A percentile compares a stretch with the other conserved stretches of the same genome.
These are phyloP conservation scores for Fusarium stilboides DNA, from an alignment of 2,329 filamentous ascomycete genomes.

Conservation along the genomic window DNA sequence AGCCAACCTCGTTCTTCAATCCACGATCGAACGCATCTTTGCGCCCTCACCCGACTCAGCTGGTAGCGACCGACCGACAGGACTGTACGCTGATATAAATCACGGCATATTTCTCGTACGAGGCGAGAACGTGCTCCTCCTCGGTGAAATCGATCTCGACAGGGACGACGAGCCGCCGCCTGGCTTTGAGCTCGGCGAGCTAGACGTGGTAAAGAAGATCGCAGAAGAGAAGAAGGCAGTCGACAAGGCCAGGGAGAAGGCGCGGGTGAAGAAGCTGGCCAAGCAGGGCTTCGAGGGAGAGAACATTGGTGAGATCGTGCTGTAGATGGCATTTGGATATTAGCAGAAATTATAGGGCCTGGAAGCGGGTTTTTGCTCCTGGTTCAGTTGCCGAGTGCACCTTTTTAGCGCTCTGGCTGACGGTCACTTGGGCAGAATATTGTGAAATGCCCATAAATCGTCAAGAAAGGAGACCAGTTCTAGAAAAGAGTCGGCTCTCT, in stretches of 20 bases:
- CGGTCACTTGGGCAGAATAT: conserved; percentile 69
- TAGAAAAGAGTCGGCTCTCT: conserved; percentile 14
- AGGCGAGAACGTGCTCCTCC: conserved; percentile 95
- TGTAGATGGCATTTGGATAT: conserved; percentile 59
- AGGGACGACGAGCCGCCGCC: conserved; percentile 91
- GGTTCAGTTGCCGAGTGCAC: conserved; percentile 9
- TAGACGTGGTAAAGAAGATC: conserved; percentile 78
- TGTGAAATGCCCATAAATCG: conserved; percentile 69
- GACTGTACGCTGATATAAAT: conserved; percentile 85
- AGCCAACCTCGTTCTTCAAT: conserved; percentile 97
- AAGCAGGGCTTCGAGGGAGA: conserved; percentile 91
- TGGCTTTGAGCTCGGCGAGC: conserved; percentile 76
- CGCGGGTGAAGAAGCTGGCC: conserved; percentile 77
- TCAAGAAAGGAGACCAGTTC: conserved; percentile 19
- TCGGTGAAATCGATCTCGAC: conserved; percentile 97
- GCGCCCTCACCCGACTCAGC: conserved; percentile 65
- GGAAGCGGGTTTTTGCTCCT: conserved; percentile 11
- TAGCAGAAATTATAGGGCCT: conserved; percentile 23
- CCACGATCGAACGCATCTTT: conserved; percentile 91
- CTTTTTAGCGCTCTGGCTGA: conserved; percentile 41
- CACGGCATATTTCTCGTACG: conserved; percentile 92
- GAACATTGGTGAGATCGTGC: conserved; percentile 80
- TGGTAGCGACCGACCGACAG: conserved; percentile 55
- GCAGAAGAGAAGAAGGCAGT: conserved; percentile 79
- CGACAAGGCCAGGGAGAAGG: conserved; percentile 82